These are phyloP conservation scores for Hypoxylon sp. DNA, from an alignment of 2,329 filamentous ascomycete genomes.

Conservation along the genomic window DNA sequence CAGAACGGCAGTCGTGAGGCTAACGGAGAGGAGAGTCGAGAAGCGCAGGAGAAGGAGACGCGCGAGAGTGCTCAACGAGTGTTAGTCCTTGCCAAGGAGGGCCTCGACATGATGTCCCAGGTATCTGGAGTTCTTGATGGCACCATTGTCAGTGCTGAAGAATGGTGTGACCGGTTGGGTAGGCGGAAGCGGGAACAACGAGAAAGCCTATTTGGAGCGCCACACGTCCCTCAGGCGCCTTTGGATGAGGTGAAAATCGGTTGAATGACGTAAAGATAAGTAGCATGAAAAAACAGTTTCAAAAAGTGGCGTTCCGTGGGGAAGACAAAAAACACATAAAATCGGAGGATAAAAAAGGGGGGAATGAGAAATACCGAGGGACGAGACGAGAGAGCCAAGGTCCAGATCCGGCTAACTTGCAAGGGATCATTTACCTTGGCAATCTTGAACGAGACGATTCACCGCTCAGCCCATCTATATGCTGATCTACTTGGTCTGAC, in stretches of 20 bases:
- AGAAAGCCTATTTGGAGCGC: constrained; percentile 46
- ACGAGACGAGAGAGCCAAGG: constrained; percentile 29
- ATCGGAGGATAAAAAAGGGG: constrained; percentile 30
- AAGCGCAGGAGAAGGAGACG: constrained; percentile 60
- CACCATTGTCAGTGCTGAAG: constrained; percentile 90
- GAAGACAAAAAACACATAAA: constrained; percentile 47
- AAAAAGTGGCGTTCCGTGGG: constrained; percentile 35
- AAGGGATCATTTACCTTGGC: constrained; percentile 29
- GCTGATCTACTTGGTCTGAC: constrained; percentile 40
- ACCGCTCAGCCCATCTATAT: constrained; percentile 21
- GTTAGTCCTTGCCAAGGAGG: constrained; percentile 88
- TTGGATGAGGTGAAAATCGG: constrained; percentile 49
- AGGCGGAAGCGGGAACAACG: constrained; percentile 58
- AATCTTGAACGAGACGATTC: constrained; percentile 27
- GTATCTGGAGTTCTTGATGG: constrained; percentile 90
- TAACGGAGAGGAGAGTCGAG: constrained; percentile 56
- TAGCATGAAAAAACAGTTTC: constrained; percentile 36
- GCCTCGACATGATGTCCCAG: constrained; percentile 93
- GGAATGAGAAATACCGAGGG: constrained; percentile 25
- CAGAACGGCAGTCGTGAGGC: constrained; percentile 49
- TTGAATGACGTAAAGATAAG: constrained; percentile 40
- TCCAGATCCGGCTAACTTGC: constrained; percentile 30
- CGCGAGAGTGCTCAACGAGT: constrained; percentile 79
- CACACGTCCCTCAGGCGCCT: constrained; percentile 39
- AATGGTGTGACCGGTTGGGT: constrained; percentile 87